Conservation (phyloP, 495 filamentous ascomycete genomes). For the Lepraria neglecta region DNA sequence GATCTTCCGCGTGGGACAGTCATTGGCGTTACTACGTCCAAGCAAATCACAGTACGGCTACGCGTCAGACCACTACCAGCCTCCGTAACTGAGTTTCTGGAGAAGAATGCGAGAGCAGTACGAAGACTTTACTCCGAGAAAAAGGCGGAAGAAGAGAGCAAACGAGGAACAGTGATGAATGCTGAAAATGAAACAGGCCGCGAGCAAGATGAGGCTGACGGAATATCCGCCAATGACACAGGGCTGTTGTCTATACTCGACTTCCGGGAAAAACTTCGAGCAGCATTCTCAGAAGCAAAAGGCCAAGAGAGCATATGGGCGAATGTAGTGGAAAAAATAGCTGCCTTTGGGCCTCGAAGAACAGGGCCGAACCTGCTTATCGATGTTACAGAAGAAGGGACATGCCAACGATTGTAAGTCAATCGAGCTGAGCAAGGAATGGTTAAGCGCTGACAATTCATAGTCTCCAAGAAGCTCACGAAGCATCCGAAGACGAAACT, state of each 20-base stretch:
- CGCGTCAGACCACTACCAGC: constrained; percentile 74
- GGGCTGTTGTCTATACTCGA: constrained; percentile 62
- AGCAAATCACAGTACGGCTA: constrained; percentile 72
- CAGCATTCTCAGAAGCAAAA: constrained; percentile 57
- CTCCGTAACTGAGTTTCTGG: constrained; percentile 75
- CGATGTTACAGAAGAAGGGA: constrained; percentile 66
- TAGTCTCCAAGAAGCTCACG: constrained; percentile 23
- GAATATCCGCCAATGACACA: constrained; percentile 39
- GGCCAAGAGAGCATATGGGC: constrained; percentile 70
- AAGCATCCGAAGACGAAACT: constrained; percentile 2
- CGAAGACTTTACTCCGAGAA: constrained; percentile 71
- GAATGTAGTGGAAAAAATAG: constrained; percentile 70
- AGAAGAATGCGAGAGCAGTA: constrained; percentile 70
- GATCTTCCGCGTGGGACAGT: constrained; percentile 83
- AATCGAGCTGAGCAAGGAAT: background rate
- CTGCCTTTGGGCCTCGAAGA: constrained; percentile 80
- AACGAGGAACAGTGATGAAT: constrained; percentile 17
- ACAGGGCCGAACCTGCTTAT: constrained; percentile 86
- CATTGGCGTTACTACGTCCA: constrained; percentile 66
- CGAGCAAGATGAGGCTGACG: constrained; percentile 30
- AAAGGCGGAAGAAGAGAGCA: constrained; percentile 37
- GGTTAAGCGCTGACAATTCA: background rate
- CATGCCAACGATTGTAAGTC: constrained; percentile 69
- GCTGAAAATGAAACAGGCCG: constrained; percentile 39
- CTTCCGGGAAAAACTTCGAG: constrained; percentile 64